Evolutionary conservation across 371 early-diverging fungal genomes (phyloP).

Genomic region (Parasitella parasitica): DNA sequence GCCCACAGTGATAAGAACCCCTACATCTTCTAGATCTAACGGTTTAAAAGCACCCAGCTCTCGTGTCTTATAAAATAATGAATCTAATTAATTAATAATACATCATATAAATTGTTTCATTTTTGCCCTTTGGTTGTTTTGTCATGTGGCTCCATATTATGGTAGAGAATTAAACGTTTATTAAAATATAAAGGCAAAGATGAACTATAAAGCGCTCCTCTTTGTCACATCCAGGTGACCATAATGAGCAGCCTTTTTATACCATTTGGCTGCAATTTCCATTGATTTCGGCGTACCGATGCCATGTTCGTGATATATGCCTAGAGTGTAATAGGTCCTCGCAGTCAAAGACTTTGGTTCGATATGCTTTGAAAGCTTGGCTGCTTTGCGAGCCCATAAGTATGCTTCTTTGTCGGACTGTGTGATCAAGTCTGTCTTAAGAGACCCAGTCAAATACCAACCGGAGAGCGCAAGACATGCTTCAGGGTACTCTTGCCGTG

Average conservation of each 20-base stretch:
- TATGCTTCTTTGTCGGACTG: slow-evolving; percentile 80
- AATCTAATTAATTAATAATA: too few relatives aligned
- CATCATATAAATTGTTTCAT: too few relatives aligned
- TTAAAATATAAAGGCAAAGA: too few relatives aligned
- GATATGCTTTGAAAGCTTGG: slow-evolving; percentile 35
- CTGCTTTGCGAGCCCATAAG: slow-evolving; percentile 64
- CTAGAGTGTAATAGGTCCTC: slow-evolving; percentile 83
- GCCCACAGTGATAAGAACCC: neutral
- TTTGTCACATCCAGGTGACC: slow-evolving; percentile 21
- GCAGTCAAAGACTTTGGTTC: slow-evolving; percentile 64
- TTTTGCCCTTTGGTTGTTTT: too few relatives aligned
- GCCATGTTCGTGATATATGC: slow-evolving; percentile 75
- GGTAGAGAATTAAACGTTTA: too few relatives aligned
- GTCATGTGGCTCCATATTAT: too few relatives aligned
- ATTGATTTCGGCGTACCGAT: slow-evolving; percentile 54
- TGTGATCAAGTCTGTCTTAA: slow-evolving; percentile 56
- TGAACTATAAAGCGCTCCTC: neutral
- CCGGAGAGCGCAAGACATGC: slow-evolving; percentile 82
- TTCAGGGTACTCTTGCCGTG: slow-evolving; percentile 77
- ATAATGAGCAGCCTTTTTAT: slow-evolving; percentile 18
- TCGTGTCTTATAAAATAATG: neutral
- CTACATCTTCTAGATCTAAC: neutral
- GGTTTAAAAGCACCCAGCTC: neutral
- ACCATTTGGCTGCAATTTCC: slow-evolving; percentile 20
- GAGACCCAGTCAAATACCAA: slow-evolving; percentile 85